Evolutionary conservation across 1,284 basidiomycete species (phyloP), one percentile per base, ranked within the genome.

Genomic region (Ustilago shanxiensis): DNA sequence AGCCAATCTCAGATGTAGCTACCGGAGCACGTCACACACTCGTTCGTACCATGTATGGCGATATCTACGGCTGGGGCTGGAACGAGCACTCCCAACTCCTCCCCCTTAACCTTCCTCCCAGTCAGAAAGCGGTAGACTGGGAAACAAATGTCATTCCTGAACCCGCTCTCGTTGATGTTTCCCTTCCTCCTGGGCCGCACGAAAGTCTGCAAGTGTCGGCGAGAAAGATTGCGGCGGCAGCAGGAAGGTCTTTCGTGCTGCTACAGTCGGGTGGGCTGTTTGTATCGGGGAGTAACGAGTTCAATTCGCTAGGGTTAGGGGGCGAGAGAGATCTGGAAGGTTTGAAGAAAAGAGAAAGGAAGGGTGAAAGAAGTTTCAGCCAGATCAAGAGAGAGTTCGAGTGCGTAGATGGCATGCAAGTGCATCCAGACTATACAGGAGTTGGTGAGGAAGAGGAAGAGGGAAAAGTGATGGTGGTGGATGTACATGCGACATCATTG

Each of bases 31-130:
- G 72, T 1, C 75, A 77, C 33, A 60, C 53, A 1, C 39, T 73
- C n/a, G 44, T 67, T 11, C 60, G 53, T 18, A 72, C 68, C 18
- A 14, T 24, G 2, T 26, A 60, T 1, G 68, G 61, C 39, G 65
- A 74, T 24, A 9, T 74, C 7, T 77, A 76, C 29, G 73, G 64
- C 10, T 76, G 73, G 73, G 73, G 73, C 18, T 76, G 73, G 73
- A 76, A 76, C 47, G 73, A 69, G 13, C 39, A 64, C n/a, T 41
- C 64, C 1, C 9, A 45, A 7, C 57, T 73, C 26, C 49, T 61
- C 0, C 61, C 71, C 16, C 56, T 61, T 20, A 31, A 24, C 28
- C 41, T 24, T 11, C 24, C 14, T 14, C 33, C 11, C 1, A 29
- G 18, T 26, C 26, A 28, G 7, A 20, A 24, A 26, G 28, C 0